A percentile compares a stretch with the other conserved stretches of the same genome.
These are phyloP conservation scores for Avicennia marina DNA, from an alignment of 257 asterid species.

Conservation along the genomic window DNA sequence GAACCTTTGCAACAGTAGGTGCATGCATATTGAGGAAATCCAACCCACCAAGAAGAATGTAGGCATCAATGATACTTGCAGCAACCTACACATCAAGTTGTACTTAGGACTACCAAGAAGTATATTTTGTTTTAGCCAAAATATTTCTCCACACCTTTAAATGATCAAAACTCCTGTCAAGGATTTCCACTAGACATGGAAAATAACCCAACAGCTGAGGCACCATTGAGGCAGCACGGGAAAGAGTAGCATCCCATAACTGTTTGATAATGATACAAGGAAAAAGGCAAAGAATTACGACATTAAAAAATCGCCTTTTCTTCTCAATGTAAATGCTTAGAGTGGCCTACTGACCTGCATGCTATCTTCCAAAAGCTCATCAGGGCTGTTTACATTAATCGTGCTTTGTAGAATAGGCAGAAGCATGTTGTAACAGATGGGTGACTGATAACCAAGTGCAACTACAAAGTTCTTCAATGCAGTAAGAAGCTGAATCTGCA, in stretches of 20 bases:
- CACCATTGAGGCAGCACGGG: constrained; percentile 81
- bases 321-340: not conserved
- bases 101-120: not conserved
- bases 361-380: constrained; percentile 95
- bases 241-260: constrained; percentile 96
- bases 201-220: constrained; percentile 79
- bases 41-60: constrained; percentile 77
- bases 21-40: constrained; percentile 82
- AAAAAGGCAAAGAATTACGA: not conserved
- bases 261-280: constrained; percentile 33
- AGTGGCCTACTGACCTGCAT: constrained; percentile 60
- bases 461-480: constrained; percentile 84
- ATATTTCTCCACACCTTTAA: constrained; percentile 52
- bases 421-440: constrained; percentile 71
- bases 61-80: constrained; percentile 80
- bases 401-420: constrained; percentile 75
- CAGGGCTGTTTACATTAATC: constrained; percentile 70
- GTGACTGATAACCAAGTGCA: constrained; percentile 88
- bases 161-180: constrained; percentile 87
- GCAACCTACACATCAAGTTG: constrained; percentile 56
- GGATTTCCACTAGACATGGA: constrained; percentile 80
- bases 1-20: constrained; percentile 65
- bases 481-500: constrained; percentile 96
- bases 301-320: not conserved
- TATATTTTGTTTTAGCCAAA: no score